phyloP scores from a whole-genome alignment of 2,329 filamentous ascomycete species.

The Penicillium crustosum region DNA sequence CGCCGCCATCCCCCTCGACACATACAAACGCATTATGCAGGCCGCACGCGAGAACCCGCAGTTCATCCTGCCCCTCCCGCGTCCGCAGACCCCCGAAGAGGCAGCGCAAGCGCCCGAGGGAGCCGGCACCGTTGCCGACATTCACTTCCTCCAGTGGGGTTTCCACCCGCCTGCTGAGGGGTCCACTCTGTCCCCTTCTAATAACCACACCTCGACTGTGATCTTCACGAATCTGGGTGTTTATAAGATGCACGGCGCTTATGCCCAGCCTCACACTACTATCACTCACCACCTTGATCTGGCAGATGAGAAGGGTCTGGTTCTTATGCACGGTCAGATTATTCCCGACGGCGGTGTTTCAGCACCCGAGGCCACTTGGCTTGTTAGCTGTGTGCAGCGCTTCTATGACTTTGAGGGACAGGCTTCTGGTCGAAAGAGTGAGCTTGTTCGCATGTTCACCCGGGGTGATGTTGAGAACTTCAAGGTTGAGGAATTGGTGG shows the following conservation, averaged over 20 bases:
- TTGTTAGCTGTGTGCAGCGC: slow-evolving; percentile 88
- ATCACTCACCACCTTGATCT: slow-evolving; percentile 89
- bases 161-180: slow-evolving; percentile 65
- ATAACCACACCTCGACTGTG: slow-evolving; percentile 66
- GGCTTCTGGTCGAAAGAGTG: slow-evolving; percentile 60
- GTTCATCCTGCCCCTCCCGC: slow-evolving; percentile 83
- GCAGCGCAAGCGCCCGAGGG: slow-evolving; percentile 29
- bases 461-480: slow-evolving; percentile 72
- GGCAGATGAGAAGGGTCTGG: slow-evolving; percentile 69
- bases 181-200: slow-evolving; percentile 40
- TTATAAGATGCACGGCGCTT: slow-evolving; percentile 88
- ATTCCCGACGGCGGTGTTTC: slow-evolving; percentile 73
- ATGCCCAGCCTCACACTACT: slow-evolving; percentile 86
- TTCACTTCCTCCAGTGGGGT: slow-evolving; percentile 95
- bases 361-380: slow-evolving; percentile 80
- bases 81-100: slow-evolving; percentile 32
- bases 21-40: slow-evolving; percentile 70
- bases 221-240: slow-evolving; percentile 93
- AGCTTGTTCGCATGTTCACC: slow-evolving; percentile 78
- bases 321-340: slow-evolving; percentile 82
- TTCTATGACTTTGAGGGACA: slow-evolving; percentile 72
- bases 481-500: slow-evolving; percentile 78
- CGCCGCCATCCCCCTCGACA: slow-evolving; percentile 71
- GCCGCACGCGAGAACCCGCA: slow-evolving; percentile 75
- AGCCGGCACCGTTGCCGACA: slow-evolving; percentile 62